These are phyloP conservation scores for Phytophthora citricola DNA, from an alignment of 352 stramenopile species.

Conservation along the genomic window DNA sequence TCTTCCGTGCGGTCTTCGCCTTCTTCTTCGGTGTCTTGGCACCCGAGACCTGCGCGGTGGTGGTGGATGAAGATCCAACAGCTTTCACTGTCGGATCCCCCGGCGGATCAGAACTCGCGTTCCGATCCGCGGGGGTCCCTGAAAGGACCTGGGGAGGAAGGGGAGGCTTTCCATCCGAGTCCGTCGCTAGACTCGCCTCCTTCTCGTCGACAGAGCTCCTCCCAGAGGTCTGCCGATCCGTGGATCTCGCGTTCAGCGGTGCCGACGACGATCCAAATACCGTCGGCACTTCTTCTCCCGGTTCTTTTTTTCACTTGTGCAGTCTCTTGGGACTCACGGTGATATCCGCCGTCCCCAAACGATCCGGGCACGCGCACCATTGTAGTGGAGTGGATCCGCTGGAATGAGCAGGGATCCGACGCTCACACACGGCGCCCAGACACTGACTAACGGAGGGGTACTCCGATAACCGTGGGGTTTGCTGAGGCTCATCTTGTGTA, in stretches of 20 bases:
- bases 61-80: background rate
- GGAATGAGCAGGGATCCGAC: background rate
- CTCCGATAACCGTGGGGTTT: background rate
- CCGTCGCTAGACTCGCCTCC: background rate
- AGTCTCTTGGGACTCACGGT: background rate
- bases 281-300: background rate
- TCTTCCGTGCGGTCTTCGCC: background rate
- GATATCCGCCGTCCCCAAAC: background rate
- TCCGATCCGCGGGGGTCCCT: background rate
- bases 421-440: background rate
- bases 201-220: background rate
- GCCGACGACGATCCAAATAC: background rate
- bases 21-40: background rate
- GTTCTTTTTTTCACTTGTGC: background rate
- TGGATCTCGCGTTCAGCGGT: background rate
- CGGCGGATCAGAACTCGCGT: background rate
- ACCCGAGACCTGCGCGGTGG: background rate
- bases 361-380: conserved; percentile 2
- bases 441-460: background rate
- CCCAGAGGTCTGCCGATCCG: background rate
- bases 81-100: background rate
- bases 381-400: background rate
- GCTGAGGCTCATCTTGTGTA: background rate
- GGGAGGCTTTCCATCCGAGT: background rate
- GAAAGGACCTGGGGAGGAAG: background rate